A percentile compares a stretch with the other conserved stretches of the same genome.
phyloP scores from a whole-genome alignment of 805 yeast genomes.

The Metschnikowia lunata region DNA sequence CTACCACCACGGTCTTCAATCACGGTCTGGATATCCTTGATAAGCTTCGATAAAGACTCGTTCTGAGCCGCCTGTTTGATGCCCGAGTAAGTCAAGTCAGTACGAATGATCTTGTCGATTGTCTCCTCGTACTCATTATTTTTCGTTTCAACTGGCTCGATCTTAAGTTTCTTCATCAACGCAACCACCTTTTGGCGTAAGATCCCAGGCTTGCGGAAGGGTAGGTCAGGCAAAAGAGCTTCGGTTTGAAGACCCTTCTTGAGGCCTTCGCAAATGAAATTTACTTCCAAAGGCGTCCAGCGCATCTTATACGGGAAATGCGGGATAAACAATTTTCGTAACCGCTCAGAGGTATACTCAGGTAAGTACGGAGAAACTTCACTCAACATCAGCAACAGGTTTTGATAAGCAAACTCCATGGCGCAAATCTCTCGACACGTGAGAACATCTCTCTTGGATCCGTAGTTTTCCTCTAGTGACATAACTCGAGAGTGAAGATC shows the following conservation, averaged over 20 bases:
- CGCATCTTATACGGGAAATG: conserved; percentile 13
- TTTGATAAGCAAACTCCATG: conserved; percentile 12
- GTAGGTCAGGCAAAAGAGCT: conserved; percentile 4
- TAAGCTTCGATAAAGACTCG: conserved; percentile 5
- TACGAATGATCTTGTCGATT: conserved; percentile 11
- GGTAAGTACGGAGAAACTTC: conserved; percentile 11
- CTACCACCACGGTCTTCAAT: conserved; percentile 14
- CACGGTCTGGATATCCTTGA: conserved; percentile 10
- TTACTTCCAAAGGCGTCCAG: conserved; percentile 11
- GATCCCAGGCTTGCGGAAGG: conserved; percentile 11
- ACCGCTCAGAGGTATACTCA: conserved; percentile 4
- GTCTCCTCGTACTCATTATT: conserved; percentile 8
- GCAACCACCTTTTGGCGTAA: conserved; percentile 6
- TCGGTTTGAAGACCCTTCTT: conserved; percentile 5
- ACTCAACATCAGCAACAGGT: conserved; percentile 2
- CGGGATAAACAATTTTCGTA: conserved; percentile 6
- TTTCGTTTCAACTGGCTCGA: conserved; percentile 1
- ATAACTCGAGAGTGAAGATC: conserved; percentile 9
- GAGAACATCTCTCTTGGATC: conserved; percentile 8
- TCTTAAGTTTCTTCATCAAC: conserved; percentile 4
- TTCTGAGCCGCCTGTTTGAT: conserved; percentile 16
- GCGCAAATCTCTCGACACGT: conserved; percentile 12
- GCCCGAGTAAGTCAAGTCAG: conserved; percentile 18
- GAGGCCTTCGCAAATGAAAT: conserved; percentile 8
- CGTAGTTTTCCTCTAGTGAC: conserved; percentile 13